Base-by-base conservation (phyloP, 2,329 filamentous ascomycete species). In the Microascus cirrosus region DNA sequence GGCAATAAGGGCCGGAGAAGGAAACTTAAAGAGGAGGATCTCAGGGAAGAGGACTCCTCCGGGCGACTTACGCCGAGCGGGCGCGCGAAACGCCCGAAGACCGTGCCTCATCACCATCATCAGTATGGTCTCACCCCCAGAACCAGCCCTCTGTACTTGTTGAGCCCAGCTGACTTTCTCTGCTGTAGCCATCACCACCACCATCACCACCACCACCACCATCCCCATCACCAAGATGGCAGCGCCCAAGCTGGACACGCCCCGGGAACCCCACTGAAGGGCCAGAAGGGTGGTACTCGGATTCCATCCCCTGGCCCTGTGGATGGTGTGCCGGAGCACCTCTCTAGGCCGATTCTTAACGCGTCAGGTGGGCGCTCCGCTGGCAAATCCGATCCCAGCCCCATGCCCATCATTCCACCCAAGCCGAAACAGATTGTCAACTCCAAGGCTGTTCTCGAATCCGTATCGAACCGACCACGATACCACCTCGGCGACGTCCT, bases 401-500 rank as follows among this genome's bases (percentile, higher is more conserved):
- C 69, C 54, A 74, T 69, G 60, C 73, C 73, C 57, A 69, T 75
- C 61, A 63, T 78, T 55, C 73, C 84, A 51, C 76, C 83, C 59
- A 85, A 86, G 66, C 77, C 84, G 7, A 85, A 84, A 61, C 83
- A 82, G 2, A 82, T 80, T 18, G 79, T 95, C 25, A 81, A 81
- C 11, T 88, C 87, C 1, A 79, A 87, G 61, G 78, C 82, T 0
- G 82, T 96, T 0, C 70, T 96, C 13, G 84, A 90, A 1, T 85
- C 83, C 34, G 84, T 93, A 3, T 78, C 85, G 1, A 74, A 86
- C 59, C 78, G 83, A 20, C 87, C 89, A 10, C 86, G 91, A 11
- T 81, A 84, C 58, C 91, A 96, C 67, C 80, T 97, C 2, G 93
- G 93, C 36, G 89, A 90, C 59, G 87, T 89, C 3, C 77, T 95